Base-by-base conservation (phyloP, 2,329 filamentous ascomycete genomes). In the Stemphylium vesicarium region DNA sequence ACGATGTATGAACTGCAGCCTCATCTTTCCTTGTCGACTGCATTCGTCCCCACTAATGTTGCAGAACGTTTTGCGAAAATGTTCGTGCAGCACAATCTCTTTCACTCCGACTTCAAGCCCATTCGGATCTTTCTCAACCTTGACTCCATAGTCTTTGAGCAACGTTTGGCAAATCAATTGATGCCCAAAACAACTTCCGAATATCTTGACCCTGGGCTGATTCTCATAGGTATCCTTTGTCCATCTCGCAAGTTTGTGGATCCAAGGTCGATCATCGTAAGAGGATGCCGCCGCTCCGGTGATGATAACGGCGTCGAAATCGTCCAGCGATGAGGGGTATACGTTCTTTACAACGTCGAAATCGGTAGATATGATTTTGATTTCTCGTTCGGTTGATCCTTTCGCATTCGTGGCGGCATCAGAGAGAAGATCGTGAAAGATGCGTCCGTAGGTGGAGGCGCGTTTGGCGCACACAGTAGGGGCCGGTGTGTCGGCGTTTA, bases 131-230 rank as follows among this genome's bases (percentile, higher is more conserved):
- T 59, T 58, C 38, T 71, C 64, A 5, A 71, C 66, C 1, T 48
- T 54, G 2, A 67, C 74, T 0, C 72, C 72, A 26, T 64, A 53
- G 2, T 58, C 53, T 8, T 65, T 58, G 13, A 80, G 65, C 13
- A 81, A 47, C 3, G 75, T 71, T 46, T 77, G 71, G 50, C 73
- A 76, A 4, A 79, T 55, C 4, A 80, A 54, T 50, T 80, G 77
- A 44, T 80, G 78, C 1, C 78, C 77, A 41, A 80, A 80, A 51
- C 78, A 80, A 22, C 74, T 77, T 0, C 78, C 78, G 47, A 79
- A 79, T 4, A 80, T 71, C 49, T 73, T 77, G 39, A 80, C 56
- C 0, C 50, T 53, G 0, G 64, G 63, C 11, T 66, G 37, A 4
- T 56, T 67, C 53, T 50, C 63, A 51, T 78, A 80, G 0, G 73